Evolutionary conservation across 2,329 filamentous ascomycete genomes (phyloP), one percentile per base, ranked within the genome.

Genomic region (Epichloe sylvatica): DNA sequence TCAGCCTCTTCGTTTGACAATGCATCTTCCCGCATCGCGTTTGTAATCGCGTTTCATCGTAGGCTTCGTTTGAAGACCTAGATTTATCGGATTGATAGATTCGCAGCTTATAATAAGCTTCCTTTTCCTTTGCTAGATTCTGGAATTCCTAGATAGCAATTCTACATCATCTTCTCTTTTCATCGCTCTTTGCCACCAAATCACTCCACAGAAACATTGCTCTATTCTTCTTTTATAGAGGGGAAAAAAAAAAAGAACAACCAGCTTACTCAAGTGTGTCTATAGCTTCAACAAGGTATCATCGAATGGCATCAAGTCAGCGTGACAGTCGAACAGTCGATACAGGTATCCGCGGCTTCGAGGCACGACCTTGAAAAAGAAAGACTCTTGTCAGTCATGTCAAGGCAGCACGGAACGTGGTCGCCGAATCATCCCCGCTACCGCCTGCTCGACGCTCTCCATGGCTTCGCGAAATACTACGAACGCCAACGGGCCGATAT

Each of bases 381-480:
- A 12, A 58, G 54, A 15, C 50, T 70, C 2, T 47, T 66, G 15
- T 52, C 55, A n/a, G 53, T 56, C 2, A 49, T 71, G 54, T 53
- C 50, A 25, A 60, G 53, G 33, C 55, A 55, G 0, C 57, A 59
- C 5, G 66, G 67, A 0, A 57, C 43, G 5, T 67, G 65, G 63
- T 62, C 62, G 30, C 49, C 54, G 2, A 62, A 62, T 12, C 70
- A 71, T 35, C 63, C 66, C 1, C 61, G 68, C 2, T 58, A 69
- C 49, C 64, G 69, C 0, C 58, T 72, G 0, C 58, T 72, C 0
- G 67, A 71, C 38, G 66, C 69, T 0, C 54, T 72, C 0, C 60
- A 66, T 37, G 68, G 64, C 0, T 71, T 67, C 45, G 51, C 53
- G 3, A 62, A 53, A 5, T 70, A 71, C 25, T 57, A 62, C 19